Evolutionary conservation across 768 basidiomycete genomes (phyloP), one percentile per base, ranked within the genome.

Genomic region (Lactarius pseudohatsudake): DNA sequence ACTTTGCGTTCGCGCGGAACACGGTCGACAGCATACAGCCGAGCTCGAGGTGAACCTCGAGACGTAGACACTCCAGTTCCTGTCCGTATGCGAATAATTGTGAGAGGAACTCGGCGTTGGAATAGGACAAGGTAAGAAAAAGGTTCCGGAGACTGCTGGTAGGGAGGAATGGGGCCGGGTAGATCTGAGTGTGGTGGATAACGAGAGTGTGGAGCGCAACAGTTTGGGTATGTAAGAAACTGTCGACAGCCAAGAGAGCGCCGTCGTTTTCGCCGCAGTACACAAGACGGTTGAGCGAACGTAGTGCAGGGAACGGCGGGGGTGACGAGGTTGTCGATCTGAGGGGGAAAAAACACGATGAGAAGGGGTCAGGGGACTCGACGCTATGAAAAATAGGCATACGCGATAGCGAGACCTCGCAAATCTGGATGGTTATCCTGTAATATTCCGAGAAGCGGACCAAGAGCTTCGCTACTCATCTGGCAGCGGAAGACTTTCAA

Each of bases 101-200:
- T 8, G 82, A 78, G 68, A 90, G 81, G 1, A 81, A 80, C 32
- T 83, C 80, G 0, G 80, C 78, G 57, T 81, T 81, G 1, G 77
- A 69, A 0, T 84, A 81, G 72, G 88, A 81, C 67, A 81, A 79
- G 9, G 88, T 86, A 2, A 81, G 79, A 68, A 85, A 79, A 66
- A 91, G 81, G 59, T 82, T 79, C 6, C 87, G 86, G 45, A 91
- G 81, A 73, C 90, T 86, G 34, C 86, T 84, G 59, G 88, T 79
- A 26, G 83, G 82, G 61, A 89, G 77, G 38, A 76, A 75, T 18
- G 81, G 77, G 0, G 81, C 70, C 2, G 88, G 86, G 75, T 88
- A 87, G 20, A 77, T 41, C 47, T 64, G 55, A 16, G 45, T 40
- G 32, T 62, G 62, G 40, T 47, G 62, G 28, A 69, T 53, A 15